Evolutionary conservation across 1,139 yeast species (phyloP).

Genomic region (Tardiomyces depauwii): DNA sequence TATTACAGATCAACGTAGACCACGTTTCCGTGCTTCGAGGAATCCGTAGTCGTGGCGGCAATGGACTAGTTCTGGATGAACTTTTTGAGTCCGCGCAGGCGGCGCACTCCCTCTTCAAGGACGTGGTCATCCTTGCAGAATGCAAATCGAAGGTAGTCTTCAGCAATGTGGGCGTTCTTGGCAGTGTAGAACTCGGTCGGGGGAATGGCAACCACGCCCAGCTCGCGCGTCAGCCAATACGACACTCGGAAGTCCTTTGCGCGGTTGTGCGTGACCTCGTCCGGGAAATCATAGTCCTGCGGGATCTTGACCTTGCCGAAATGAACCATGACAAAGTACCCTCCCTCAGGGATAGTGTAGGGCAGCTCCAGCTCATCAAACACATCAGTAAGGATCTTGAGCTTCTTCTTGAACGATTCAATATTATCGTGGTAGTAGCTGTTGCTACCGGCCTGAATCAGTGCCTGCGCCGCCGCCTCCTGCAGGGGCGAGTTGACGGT

Average conservation of each 20-base stretch:
- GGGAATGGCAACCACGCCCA: constrained; percentile 94
- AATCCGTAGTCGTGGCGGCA: too few relatives aligned
- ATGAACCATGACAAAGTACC: constrained; percentile 83
- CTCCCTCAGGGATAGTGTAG: constrained; percentile 85
- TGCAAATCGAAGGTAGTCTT: constrained; percentile 82
- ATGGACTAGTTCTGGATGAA: constrained; percentile 34
- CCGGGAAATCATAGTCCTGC: constrained; percentile 57
- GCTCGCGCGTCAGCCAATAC: constrained; percentile 82
- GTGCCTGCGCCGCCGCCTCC: constrained; percentile 78
- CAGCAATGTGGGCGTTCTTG: constrained; percentile 64
- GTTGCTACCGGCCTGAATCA: constrained; percentile 46
- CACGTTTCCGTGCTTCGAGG: too few relatives aligned
- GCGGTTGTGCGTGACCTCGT: constrained; percentile 45
- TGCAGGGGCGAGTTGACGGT: constrained; percentile 89
- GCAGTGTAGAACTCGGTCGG: constrained; percentile 83
- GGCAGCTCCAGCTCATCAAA: constrained; percentile 85
- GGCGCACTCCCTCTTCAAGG: constrained; percentile 68
- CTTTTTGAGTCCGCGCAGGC: constrained; percentile 58
- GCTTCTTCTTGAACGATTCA: constrained; percentile 55
- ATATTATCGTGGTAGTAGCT: constrained; percentile 63
- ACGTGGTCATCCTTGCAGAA: constrained; percentile 85
- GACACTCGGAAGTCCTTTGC: constrained; percentile 83
- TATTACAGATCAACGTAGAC: too few relatives aligned
- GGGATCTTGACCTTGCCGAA: constrained; percentile 77
- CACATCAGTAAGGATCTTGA: constrained; percentile 55